Evolutionary conservation across 208 protist genomes (phyloP), one percentile per base, ranked within the genome.

Genomic region (Leishmania major): DNA sequence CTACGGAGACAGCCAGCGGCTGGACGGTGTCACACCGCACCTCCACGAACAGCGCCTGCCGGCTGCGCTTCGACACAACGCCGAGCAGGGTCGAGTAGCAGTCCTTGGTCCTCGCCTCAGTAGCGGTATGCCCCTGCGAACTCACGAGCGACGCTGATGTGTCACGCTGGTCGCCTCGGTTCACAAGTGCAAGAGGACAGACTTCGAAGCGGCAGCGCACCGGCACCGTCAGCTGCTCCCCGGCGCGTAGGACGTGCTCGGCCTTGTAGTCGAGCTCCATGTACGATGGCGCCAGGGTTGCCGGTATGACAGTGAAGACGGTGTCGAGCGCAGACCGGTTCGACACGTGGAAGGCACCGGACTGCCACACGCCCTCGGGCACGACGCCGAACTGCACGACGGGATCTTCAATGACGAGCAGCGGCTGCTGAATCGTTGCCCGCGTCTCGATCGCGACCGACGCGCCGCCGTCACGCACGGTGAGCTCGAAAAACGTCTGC

Each of bases 401-500:
- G 28, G 93, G 84, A 15, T 88, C 82, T 72, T 95, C 84, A 28
- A 96, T 69, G 75, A 94, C 74, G 60, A 96, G 81, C 57, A 86
- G 87, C 25, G 92, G 85, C 66, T 84, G 77, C 90, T 98, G 93
- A 67, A 98, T 95, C 40, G 89, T 95, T 40, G 95, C 95, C 73
- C 91, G 91, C 22, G 93, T 96, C 83, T 96, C 95, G 59, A 98
- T 91, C 15, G 92, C 93, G 69, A 96, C 80, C 35, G 89, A 91
- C 35, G 83, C 88, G 66, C 92, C 91, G 69, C 92, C 94, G 53
- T 89, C 90, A n/a, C 88, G 90, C 37, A 97, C 91, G 10, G 88
- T 87, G n/a, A 96, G 85, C 83, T 96, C 93, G 84, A 98, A 96
- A 83, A 94, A 96, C n/a, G 91, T 94, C 84, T 96, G 91, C 77